Conservation (phyloP, 805 yeast species). For the Saccharomyces mikatae region DNA sequence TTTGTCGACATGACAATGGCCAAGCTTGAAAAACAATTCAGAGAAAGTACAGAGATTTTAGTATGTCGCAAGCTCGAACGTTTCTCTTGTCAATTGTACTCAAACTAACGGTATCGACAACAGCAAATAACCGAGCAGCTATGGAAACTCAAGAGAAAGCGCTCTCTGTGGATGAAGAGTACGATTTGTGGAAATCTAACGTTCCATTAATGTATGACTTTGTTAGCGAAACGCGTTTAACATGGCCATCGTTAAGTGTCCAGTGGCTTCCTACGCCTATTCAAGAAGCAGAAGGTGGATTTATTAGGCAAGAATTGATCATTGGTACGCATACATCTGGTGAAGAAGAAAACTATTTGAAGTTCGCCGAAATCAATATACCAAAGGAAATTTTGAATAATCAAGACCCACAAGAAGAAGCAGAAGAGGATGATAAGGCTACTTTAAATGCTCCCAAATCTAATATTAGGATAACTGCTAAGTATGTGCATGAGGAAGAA, state of each 20-base stretch:
- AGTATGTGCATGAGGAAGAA: conserved; percentile 54
- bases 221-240: conserved; percentile 68
- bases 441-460: conserved; percentile 25
- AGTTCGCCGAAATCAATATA: conserved; percentile 53
- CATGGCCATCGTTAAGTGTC: conserved; percentile 76
- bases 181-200: conserved; percentile 72
- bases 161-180: conserved; percentile 43
- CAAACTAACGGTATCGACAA: neutral
- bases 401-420: conserved; percentile 18
- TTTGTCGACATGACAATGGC: neutral
- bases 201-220: conserved; percentile 78
- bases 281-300: conserved; percentile 11
- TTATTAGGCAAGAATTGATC: conserved; percentile 43
- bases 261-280: conserved; percentile 56
- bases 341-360: conserved; percentile 56
- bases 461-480: conserved; percentile 52
- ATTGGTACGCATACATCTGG: conserved; percentile 72
- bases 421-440: conserved; percentile 23
- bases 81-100: neutral
- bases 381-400: conserved; percentile 37
- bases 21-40: neutral
- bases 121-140: neutral
- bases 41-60: neutral
- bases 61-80: neutral
- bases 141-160: conserved; percentile 14